phyloP scores from a whole-genome alignment of 345 rosid species.

The Aethionema arabicum region DNA sequence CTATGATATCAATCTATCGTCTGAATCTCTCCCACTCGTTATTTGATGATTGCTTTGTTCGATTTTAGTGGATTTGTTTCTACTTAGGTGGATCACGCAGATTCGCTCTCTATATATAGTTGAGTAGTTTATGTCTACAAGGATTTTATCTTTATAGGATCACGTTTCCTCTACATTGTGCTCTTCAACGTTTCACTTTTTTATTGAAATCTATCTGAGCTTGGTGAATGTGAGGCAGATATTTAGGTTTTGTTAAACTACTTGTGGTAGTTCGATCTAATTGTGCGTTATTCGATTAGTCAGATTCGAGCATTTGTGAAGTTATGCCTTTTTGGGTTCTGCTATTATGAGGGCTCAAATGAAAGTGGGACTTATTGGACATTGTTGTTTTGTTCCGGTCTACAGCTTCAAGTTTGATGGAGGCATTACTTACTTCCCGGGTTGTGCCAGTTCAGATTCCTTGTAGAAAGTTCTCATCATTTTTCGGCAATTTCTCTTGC shows the following conservation, averaged over 20 bases:
- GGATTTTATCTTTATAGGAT: constrained; percentile 1
- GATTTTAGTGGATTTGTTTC: constrained; percentile 7
- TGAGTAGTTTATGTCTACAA: background rate
- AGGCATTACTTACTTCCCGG: constrained; percentile 48
- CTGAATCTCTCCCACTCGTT: background rate
- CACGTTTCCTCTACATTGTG: background rate
- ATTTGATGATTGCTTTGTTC: background rate
- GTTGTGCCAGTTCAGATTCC: constrained; percentile 39
- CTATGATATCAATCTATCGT: constrained; percentile 20
- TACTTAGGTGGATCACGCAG: constrained; percentile 22
- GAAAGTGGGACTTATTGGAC: background rate
- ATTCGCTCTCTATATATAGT: background rate
- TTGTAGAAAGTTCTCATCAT: constrained; percentile 34
- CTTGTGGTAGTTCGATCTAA: background rate
- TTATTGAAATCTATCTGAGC: background rate
- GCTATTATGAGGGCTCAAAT: background rate
- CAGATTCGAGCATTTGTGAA: background rate
- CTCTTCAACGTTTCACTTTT: background rate
- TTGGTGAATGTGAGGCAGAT: background rate
- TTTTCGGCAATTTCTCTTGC: constrained; percentile 33
- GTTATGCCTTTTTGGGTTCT: background rate
- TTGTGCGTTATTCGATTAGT: background rate
- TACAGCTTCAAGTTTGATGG: constrained; percentile 52
- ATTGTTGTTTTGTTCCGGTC: constrained; percentile 24
- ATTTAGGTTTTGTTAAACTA: background rate